Conservation (phyloP, 257 asterid species). For the Handroanthus guayacan region DNA sequence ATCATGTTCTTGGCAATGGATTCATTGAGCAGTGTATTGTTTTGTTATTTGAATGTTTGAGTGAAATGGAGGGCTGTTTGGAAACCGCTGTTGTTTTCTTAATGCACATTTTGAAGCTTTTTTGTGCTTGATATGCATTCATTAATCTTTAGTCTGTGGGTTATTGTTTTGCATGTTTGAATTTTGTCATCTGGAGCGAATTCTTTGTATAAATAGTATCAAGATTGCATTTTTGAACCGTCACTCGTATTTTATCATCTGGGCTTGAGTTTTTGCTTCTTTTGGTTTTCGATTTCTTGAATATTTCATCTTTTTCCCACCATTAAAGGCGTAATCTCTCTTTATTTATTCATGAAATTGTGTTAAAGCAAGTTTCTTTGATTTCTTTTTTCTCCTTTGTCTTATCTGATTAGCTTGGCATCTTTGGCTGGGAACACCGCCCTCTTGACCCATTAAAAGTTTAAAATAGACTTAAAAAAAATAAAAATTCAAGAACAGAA, state of each 20-base stretch:
- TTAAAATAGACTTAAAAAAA: constrained; percentile 9
- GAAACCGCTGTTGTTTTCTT: neutral
- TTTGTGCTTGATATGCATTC: constrained; percentile 13
- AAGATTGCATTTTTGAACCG: constrained; percentile 31
- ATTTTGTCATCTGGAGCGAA: constrained; percentile 27
- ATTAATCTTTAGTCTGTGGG: constrained; percentile 30
- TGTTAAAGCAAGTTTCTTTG: constrained; percentile 28
- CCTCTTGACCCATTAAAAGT: constrained; percentile 22
- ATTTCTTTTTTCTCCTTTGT: constrained; percentile 38
- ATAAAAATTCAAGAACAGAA: constrained; percentile 38
- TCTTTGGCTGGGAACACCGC: constrained; percentile 46
- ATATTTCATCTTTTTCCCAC: neutral
- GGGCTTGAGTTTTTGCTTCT: constrained; percentile 36
- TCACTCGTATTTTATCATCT: constrained; percentile 34
- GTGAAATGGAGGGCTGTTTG: constrained; percentile 23
- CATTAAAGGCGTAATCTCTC: constrained; percentile 43
- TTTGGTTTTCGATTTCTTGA: constrained; percentile 20
- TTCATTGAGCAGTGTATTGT: constrained; percentile 8
- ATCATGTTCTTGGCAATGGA: constrained; percentile 39
- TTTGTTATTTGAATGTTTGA: constrained; percentile 27
- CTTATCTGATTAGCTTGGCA: constrained; percentile 52
- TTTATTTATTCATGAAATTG: constrained; percentile 25
- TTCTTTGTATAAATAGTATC: constrained; percentile 31
- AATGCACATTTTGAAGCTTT: constrained; percentile 22
- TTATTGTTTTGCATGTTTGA: constrained; percentile 40